These are phyloP conservation scores for Rachicladosporium sp. DNA, from an alignment of 2,329 filamentous ascomycete species.

Conservation along the genomic window DNA sequence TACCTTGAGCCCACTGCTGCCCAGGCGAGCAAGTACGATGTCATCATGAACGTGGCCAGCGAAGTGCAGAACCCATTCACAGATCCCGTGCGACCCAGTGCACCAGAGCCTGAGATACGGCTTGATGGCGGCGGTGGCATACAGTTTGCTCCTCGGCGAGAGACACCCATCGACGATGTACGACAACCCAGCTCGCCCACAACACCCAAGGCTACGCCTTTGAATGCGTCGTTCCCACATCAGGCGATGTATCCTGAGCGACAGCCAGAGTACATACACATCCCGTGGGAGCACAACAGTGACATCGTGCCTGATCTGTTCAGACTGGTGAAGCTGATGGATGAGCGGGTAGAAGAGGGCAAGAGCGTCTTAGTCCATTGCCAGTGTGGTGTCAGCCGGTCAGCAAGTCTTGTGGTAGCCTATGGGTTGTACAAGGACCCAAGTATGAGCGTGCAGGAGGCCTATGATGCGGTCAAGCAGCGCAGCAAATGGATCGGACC, in stretches of 20 bases:
- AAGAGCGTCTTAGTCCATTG: constrained; percentile 76
- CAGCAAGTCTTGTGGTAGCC: constrained; percentile 74
- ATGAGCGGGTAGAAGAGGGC: constrained; percentile 56
- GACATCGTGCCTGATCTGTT: constrained; percentile 70
- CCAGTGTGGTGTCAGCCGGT: constrained; percentile 75
- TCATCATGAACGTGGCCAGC: constrained; percentile 73
- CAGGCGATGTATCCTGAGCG: constrained; percentile 27
- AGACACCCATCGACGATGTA: constrained; percentile 4
- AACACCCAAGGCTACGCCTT: constrained; percentile 43
- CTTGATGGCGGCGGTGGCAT: constrained; percentile 21
- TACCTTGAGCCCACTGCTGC: constrained; percentile 71
- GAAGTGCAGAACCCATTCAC: constrained; percentile 68
- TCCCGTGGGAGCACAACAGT: constrained; percentile 81
- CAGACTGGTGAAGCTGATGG: constrained; percentile 62
- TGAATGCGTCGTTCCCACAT: constrained; percentile 12
- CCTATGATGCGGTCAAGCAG: constrained; percentile 67
- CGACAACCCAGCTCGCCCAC: constrained; percentile 28
- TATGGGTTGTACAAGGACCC: constrained; percentile 74
- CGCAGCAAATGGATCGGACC: constrained; percentile 81
- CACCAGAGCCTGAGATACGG: constrained; percentile 21
- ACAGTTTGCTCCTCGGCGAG: constrained; percentile 18
- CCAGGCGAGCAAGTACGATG: constrained; percentile 65
- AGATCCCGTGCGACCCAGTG: constrained; percentile 6
- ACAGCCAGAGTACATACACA: constrained; percentile 71
- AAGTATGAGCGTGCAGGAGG: constrained; percentile 65